Evolutionary conservation across 2,329 filamentous ascomycete species (phyloP), one percentile per base, ranked within the genome.

Genomic region (Onygenales sp.): DNA sequence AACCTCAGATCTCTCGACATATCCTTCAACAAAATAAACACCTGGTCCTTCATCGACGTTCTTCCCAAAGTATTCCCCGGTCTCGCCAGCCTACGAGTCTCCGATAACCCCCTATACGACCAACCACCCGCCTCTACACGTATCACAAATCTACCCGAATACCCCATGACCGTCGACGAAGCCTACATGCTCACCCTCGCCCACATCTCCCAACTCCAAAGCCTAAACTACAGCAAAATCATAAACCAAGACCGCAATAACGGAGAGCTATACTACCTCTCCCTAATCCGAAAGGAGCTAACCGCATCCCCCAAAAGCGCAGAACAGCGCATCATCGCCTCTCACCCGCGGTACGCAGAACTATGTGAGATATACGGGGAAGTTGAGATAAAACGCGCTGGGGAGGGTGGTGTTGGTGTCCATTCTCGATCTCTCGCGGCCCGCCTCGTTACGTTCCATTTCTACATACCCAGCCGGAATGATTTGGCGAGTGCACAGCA

Each of bases 261-360:
- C 63, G 90, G 90, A 4, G 93, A 97, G 62, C 85, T 92, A 63
- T 98, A 95, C 68, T 98, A 98, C 67, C 81, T 97, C 9, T 88
- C 85, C 0, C 81, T 87, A 52, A 93, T 96, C 54, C 87, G 81
- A 9, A 84, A 83, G 57, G 87, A 93, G 65, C 75, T 96, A n/a
- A 70, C 69, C 27, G 67, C 65, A 6, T 65, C 57, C 2, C 62
- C 68, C 0, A 56, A 61, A 47, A 57, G 57, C 7, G 78, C 84
- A 59, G 70, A 75, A 32, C 59, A 69, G 0, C 71, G 72, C 1
- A 78, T 95, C 0, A 66, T 87, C 2, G 69, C 66, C 0, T 70
- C 73, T 3, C 90, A 97, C 68, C 84, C 83, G 7, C 79, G 89
- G 4, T 97, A 87, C 66, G 63, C 67, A 0, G 84, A 84, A 56